Evolutionary conservation across 805 yeast genomes (phyloP).

Genomic region (Hanseniaspora taiwanica): DNA sequence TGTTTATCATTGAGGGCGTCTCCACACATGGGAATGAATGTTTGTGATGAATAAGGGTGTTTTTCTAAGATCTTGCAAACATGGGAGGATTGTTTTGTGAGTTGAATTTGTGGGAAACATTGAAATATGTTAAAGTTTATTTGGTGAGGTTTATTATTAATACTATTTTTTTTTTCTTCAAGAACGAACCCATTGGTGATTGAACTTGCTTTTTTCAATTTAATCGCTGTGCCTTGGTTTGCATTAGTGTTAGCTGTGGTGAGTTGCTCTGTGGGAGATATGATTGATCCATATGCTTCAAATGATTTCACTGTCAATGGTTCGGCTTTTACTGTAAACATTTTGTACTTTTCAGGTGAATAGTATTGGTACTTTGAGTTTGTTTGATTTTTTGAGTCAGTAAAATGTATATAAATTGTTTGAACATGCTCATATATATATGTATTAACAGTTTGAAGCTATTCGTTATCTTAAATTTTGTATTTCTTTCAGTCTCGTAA

Average conservation of each 20-base stretch:
- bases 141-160: too few relatives aligned
- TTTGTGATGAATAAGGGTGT: conserved; percentile 82
- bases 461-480: too few relatives aligned
- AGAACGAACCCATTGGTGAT: conserved; percentile 2
- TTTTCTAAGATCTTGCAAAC: conserved; percentile 64
- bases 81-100: conserved; percentile 23
- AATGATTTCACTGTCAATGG: conserved; percentile 56
- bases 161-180: too few relatives aligned
- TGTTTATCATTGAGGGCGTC: conserved; percentile 37
- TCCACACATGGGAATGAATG: conserved; percentile 89
- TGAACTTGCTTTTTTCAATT: conserved; percentile 2
- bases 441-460: too few relatives aligned
- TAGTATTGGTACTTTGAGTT: neutral
- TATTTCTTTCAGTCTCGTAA: too few relatives aligned
- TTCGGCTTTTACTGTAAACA: conserved; percentile 29
- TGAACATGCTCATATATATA: too few relatives aligned
- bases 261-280: conserved; percentile 56
- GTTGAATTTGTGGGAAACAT: conserved; percentile 1
- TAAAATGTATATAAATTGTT: too few relatives aligned
- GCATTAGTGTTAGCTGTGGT: neutral
- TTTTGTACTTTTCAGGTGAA: neutral
- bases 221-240: conserved; percentile 7
- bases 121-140: conserved; percentile 6
- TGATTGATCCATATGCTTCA: conserved; percentile 57
- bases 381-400: neutral